phyloP scores from a whole-genome alignment of 1,284 basidiomycete genomes.

The Bondarzewia mesenterica region DNA sequence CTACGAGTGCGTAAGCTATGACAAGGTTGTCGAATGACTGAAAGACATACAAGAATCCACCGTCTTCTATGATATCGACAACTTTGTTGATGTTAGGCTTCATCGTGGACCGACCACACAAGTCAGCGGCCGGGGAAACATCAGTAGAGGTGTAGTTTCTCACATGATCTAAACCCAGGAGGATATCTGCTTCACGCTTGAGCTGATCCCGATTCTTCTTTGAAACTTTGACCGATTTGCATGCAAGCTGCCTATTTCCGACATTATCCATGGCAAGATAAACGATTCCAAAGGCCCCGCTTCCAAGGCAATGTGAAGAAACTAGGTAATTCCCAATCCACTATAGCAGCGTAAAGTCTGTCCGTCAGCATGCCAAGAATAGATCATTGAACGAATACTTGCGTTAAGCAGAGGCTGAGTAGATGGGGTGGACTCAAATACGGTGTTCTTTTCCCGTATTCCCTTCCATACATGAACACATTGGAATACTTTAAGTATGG shows the following conservation, averaged over 20 bases:
- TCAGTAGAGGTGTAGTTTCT: constrained; percentile 15
- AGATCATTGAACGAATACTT: background rate
- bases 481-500: constrained; percentile 59
- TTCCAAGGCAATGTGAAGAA: constrained; percentile 68
- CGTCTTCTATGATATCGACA: constrained; percentile 57
- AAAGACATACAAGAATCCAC: constrained; percentile 46
- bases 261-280: constrained; percentile 63
- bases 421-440: constrained; percentile 58
- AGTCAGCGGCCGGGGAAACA: background rate
- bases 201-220: constrained; percentile 53
- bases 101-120: no score
- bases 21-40: background rate
- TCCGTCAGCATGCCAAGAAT: background rate
- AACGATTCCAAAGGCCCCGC: constrained; percentile 76
- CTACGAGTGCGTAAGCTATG: constrained; percentile 23
- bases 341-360: constrained; percentile 18
- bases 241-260: constrained; percentile 69
- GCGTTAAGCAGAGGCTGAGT: constrained; percentile 42
- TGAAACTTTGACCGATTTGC: constrained; percentile 68
- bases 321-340: constrained; percentile 56
- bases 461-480: constrained; percentile 53
- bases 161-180: constrained; percentile 66
- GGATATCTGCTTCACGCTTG: constrained; percentile 69
- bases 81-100: constrained; percentile 80
- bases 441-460: constrained; percentile 38